Base-by-base conservation (phyloP, 75 land plant species). In the Ceratopteris richardii region DNA sequence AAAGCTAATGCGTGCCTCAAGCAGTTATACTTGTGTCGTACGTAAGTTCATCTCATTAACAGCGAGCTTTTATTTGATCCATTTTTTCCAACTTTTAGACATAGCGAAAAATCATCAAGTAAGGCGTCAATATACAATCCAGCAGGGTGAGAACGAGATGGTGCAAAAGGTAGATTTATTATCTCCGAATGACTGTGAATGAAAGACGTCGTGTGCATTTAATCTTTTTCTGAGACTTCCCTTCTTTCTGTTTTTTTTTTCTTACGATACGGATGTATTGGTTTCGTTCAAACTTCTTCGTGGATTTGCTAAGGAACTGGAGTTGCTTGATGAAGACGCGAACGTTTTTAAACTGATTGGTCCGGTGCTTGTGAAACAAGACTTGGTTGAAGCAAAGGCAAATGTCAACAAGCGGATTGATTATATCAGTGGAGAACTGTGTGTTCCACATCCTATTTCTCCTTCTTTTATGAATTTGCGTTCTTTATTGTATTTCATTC, bases 101-200 rank as follows among this genome's bases (percentile, higher is more conserved):
- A 90, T 95, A 25, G 73, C 82, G 0, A 95, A 90, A 78, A 95
- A 95, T 59, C 99, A 95, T 60, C 88, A 95, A 82, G 86, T 95
- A 19, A 73, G 99, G 52, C 83, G 82, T 69, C 95, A 95, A 74
- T 95, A 95, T 71, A 90, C 96, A 13, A 79, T 95, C 53, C 99
- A 95, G 68, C 92, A 90, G 37, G 96, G 99, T 0, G 99, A 95
- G 67, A 95, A 95, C 65, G 99, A 95, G 66, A 86, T 95, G 66
- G 99, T 95, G 33, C 95, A 85, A 43, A 94, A 94, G 95, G 97
- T 88, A 51, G 11, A 63, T 26, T 19, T 27, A 16, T 30, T n/a
- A n/a, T n/a, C n/a, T n/a, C n/a, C n/a, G 1, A 9, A 40, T 40
- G 9, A 40, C 42, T 40, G 53, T 51, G 53, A 51, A 23, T 14